Percentiles rank a stretch among this genome's conserved stretches.
These are phyloP conservation scores for Spathaspora jeffriesii DNA, from an alignment of 1,139 yeast species.

Conservation along the genomic window DNA sequence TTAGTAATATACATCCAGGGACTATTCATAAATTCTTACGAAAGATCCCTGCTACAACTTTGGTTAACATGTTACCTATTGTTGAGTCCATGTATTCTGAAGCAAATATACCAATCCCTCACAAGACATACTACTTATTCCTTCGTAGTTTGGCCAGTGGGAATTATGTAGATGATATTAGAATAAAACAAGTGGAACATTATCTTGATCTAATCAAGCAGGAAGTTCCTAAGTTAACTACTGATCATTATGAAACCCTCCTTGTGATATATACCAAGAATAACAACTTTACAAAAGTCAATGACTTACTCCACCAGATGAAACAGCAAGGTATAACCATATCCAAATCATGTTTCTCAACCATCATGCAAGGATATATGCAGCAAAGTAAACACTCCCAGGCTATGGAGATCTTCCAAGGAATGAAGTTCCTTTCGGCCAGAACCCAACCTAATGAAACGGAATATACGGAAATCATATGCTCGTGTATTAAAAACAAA, in stretches of 20 bases:
- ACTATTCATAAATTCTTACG: conserved; percentile 45
- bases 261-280: conserved; percentile 43
- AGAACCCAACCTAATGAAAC: conserved; percentile 64
- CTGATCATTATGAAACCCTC: conserved; percentile 27
- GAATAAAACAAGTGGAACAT: conserved; percentile 24
- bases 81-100: conserved; percentile 33
- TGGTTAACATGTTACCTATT: conserved; percentile 33
- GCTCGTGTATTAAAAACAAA: conserved; percentile 60
- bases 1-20: conserved; percentile 31
- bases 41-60: conserved; percentile 42
- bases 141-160: conserved; percentile 41
- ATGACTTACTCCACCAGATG: conserved; percentile 49
- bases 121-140: conserved; percentile 41
- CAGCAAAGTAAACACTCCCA: conserved; percentile 53
- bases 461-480: conserved; percentile 72
- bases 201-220: conserved; percentile 19
- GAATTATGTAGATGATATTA: conserved; percentile 20
- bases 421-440: conserved; percentile 77
- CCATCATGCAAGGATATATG: conserved; percentile 67
- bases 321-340: conserved; percentile 50
- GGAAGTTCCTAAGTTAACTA: conserved; percentile 11
- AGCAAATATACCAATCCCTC: conserved; percentile 31
- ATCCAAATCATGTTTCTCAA: conserved; percentile 58
- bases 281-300: conserved; percentile 29
- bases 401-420: conserved; percentile 76